These are phyloP conservation scores for Euphorbia peplus DNA, from an alignment of 345 rosid genomes.

Conservation along the genomic window DNA sequence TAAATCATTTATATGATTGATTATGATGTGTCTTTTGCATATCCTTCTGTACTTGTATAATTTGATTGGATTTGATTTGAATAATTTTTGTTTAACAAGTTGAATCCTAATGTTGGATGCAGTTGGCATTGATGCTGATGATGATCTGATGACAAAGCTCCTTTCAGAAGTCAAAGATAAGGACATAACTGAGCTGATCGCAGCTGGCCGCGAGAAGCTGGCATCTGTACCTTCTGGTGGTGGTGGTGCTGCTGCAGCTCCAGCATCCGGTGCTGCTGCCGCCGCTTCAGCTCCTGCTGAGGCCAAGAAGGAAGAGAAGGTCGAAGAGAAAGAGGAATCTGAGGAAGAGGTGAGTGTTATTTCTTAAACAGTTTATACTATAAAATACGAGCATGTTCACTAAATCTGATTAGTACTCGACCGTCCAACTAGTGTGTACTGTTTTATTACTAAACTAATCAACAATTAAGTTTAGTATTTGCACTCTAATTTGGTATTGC, in stretches of 20 bases:
- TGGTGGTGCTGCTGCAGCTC: slow-evolving; percentile 10
- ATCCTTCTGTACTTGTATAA: not conserved
- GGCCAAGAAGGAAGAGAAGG: slow-evolving; percentile 24
- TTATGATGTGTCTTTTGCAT: not conserved
- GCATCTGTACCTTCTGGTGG: slow-evolving; percentile 31
- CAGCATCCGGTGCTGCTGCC: not conserved
- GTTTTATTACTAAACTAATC: too few species aligned
- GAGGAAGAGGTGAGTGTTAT: slow-evolving; percentile 14
- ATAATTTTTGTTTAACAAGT: not conserved
- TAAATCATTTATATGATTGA: not conserved
- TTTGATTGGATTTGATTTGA: not conserved
- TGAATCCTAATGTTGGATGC: not conserved
- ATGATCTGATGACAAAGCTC: slow-evolving; percentile 14
- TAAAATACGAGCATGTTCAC: too few species aligned
- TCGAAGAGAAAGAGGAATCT: slow-evolving; percentile 23
- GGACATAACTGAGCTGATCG: slow-evolving; percentile 21
- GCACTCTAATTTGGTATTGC: not conserved
- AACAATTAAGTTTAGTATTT: too few species aligned
- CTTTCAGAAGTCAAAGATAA: slow-evolving; percentile 17
- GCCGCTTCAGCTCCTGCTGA: slow-evolving; percentile 15
- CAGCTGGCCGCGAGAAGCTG: slow-evolving; percentile 26
- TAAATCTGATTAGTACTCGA: too few species aligned
- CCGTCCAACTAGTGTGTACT: too few species aligned
- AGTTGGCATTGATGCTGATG: slow-evolving; percentile 29
- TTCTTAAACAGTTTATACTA: not conserved